phyloP scores from a whole-genome alignment of 1,284 basidiomycete species.

The Ceratobasidium sp. region DNA sequence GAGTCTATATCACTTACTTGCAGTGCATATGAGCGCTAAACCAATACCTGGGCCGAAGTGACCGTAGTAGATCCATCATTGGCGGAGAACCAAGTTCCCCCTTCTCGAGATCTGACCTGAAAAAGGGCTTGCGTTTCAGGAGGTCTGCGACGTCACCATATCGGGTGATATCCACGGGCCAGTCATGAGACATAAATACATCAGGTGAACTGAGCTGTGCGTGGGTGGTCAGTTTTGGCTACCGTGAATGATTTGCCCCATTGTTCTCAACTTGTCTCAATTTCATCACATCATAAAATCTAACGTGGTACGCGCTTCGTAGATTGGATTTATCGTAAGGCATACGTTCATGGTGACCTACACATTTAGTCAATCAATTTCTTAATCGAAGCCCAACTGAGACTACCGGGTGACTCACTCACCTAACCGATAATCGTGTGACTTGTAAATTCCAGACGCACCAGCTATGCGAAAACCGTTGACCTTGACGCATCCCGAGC shows the following conservation, averaged over 20 bases:
- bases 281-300: conserved; percentile 82
- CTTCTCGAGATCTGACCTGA: conserved; percentile 72
- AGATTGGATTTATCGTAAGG: conserved; percentile 68
- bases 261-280: conserved; percentile 68
- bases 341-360: conserved; percentile 59
- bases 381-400: background rate
- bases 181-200: conserved; percentile 94
- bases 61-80: conserved; percentile 75
- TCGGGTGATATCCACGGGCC: conserved; percentile 87
- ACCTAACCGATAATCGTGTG: conserved; percentile 78
- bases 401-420: conserved; percentile 46
- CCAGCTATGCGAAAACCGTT: conserved; percentile 87
- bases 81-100: conserved; percentile 89
- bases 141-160: conserved; percentile 74
- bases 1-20: conserved; percentile 50
- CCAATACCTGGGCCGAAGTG: conserved; percentile 87
- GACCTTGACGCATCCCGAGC: conserved; percentile 86
- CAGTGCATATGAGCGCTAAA: conserved; percentile 95
- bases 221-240: background rate
- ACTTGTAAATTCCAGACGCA: conserved; percentile 91
- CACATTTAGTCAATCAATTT: background rate
- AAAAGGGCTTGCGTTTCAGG: conserved; percentile 80
- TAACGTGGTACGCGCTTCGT: conserved; percentile 88
- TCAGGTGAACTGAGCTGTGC: conserved; percentile 64
- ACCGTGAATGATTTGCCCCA: conserved; percentile 47